Conservation (phyloP, 768 basidiomycete genomes). For the Rhodotorula kratochvilovae region DNA sequence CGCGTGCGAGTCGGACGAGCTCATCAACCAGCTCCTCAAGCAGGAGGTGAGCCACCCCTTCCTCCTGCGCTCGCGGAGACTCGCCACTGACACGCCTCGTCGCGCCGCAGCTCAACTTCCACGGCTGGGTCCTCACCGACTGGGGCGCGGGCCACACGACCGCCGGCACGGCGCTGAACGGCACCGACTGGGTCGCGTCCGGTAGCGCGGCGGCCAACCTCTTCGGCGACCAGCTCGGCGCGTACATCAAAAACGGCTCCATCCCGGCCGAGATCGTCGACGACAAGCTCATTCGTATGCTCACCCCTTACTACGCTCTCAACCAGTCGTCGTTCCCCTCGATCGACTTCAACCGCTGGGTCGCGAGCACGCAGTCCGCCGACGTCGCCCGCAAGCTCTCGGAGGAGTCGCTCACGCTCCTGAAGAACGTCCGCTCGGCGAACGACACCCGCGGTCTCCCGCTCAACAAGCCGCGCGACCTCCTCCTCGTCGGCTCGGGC, state of each 20-base stretch:
- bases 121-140: conserved; percentile 2
- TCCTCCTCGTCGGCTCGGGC: conserved; percentile 12
- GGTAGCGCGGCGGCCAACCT: not conserved
- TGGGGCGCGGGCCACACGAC: conserved; percentile 9
- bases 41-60: conserved; percentile 49
- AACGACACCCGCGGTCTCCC: conserved; percentile 14
- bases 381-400: conserved; percentile 24
- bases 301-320: conserved; percentile 23
- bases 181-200: not conserved
- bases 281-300: conserved; percentile 26
- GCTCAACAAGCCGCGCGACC: not conserved
- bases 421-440: conserved; percentile 31
- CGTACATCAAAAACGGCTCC: conserved; percentile 6
- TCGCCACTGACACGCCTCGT: not conserved
- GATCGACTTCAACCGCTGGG: not conserved
- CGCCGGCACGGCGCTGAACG: not conserved
- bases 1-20: conserved; percentile 69
- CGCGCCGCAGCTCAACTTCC: not conserved
- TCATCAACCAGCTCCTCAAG: conserved; percentile 70
- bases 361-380: not conserved
- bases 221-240: conserved; percentile 6
- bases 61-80: not conserved
- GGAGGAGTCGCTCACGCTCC: conserved; percentile 19
- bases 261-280: conserved; percentile 12
- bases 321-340: conserved; percentile 1